Evolutionary conservation across 2,329 filamentous ascomycete species (phyloP).

Genomic region (Microsporum audouinii): DNA sequence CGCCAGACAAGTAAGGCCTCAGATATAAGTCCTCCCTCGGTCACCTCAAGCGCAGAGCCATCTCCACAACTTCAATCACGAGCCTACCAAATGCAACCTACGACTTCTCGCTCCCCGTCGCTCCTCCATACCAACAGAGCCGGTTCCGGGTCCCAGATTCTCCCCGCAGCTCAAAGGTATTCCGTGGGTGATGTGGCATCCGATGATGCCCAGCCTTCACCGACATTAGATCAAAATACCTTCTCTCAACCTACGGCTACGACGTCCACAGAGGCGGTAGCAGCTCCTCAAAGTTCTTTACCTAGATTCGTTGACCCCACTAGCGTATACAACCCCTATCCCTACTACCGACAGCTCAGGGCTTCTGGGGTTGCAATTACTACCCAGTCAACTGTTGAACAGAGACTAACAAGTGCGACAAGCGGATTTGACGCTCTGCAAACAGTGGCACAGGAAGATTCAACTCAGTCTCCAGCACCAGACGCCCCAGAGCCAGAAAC

Average conservation of each 20-base stretch:
- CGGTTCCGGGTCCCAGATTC: not conserved
- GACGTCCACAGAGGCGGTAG: not conserved
- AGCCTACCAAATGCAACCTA: not conserved
- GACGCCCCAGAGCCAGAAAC: not conserved
- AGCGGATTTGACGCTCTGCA: not conserved
- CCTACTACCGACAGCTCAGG: conserved; percentile 39
- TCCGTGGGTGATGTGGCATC: not conserved
- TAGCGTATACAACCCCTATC: conserved; percentile 44
- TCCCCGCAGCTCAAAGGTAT: not conserved
- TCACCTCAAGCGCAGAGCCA: not conserved
- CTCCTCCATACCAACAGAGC: not conserved
- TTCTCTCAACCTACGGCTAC: not conserved
- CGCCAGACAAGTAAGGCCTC: not conserved
- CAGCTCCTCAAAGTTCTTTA: conserved; percentile 10
- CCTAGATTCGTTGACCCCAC: conserved; percentile 42
- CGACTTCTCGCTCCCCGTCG: conserved; percentile 1
- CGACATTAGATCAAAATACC: not conserved
- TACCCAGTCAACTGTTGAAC: not conserved
- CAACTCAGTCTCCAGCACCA: not conserved
- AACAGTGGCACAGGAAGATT: not conserved
- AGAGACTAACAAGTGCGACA: not conserved
- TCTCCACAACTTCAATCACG: not conserved
- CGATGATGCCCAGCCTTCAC: not conserved
- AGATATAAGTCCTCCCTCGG: not conserved
- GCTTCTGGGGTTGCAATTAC: conserved; percentile 11